Evolutionary conservation across 164 flowering plant species (phyloP), one percentile per base, ranked within the genome.

Genomic region (Annona cherimola): DNA sequence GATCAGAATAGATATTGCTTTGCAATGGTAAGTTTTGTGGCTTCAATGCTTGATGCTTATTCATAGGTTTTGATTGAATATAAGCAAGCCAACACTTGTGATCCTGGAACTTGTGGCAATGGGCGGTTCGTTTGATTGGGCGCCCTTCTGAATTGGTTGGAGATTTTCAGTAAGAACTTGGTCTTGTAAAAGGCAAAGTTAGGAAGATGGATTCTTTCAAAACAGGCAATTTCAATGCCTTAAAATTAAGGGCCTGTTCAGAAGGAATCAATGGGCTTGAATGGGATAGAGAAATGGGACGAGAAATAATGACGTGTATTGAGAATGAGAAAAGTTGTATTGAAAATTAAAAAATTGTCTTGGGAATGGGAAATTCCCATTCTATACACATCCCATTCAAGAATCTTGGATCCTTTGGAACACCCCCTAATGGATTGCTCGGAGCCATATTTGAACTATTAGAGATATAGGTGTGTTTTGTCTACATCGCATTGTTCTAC

Each of bases 1-100:
- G 62, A 73, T 90, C 77, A 82, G 89, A 35, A 68, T 95, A 70
- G 95, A 93, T 79, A 75, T 85, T 4, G 99, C 97, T 74, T 84
- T 95, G 68, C 97, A 95, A 71, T 93, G 99, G 98, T 95, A 85
- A 77, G 57, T 50, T 9, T 26, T 26, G 35, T 26, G 35, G 35
- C 35, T 26, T 16, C 35, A 7, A 60, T 39, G 8, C 46, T 45
- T 26, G 14, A 50, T 50, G 57, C 57, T 50, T 50, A 50, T 50
- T 50, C 57, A 50, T 50, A 11, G 57, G 57, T 11, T 11, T 50
- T 50, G 57, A 8, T 50, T 50, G 57, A 16, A 11, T 50, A 0
- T 50, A 50, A 9, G 57, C 14, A 50, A 50, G 14, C 14, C 57
- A 9, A 9, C 57, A 50, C 57, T 50, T 50, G 11, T 9, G 57